Evolutionary conservation across 1,284 basidiomycete species (phyloP).

Genomic region (Sporisorium exsertum): DNA sequence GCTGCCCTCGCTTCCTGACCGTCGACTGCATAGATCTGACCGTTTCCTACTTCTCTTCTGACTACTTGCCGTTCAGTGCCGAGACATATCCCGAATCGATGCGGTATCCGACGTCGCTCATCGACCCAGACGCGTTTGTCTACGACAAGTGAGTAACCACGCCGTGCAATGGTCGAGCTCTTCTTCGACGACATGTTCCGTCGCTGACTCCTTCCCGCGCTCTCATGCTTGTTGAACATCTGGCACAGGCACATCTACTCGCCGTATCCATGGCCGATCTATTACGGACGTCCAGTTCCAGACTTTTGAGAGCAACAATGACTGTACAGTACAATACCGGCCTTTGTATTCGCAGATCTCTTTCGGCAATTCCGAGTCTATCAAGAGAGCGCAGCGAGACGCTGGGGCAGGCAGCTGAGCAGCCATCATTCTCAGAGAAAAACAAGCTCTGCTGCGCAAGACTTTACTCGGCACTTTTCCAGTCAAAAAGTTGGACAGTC

Average conservation of each 20-base stretch:
- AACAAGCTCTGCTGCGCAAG: background rate
- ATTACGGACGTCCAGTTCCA: constrained; percentile 31
- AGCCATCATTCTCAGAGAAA: too few relatives aligned
- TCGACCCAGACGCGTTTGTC: constrained; percentile 42
- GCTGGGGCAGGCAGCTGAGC: too few relatives aligned
- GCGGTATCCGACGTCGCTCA: constrained; percentile 46
- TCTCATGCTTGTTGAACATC: background rate
- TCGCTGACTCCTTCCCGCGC: constrained; percentile 3
- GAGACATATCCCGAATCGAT: constrained; percentile 45
- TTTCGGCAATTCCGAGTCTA: background rate
- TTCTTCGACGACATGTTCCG: background rate
- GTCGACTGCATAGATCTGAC: constrained; percentile 1
- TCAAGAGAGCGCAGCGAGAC: background rate
- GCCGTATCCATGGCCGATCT: constrained; percentile 54
- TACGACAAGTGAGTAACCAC: constrained; percentile 50
- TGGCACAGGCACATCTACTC: constrained; percentile 48
- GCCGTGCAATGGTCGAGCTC: background rate
- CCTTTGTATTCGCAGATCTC: background rate
- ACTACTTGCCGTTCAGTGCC: constrained; percentile 8
- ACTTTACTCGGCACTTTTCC: background rate
- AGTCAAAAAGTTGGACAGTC: background rate
- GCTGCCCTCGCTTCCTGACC: background rate
- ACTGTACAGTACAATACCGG: background rate
- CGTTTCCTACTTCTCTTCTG: background rate
- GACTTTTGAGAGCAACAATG: constrained; percentile 28